Percentiles rank a stretch among this genome's conserved stretches.
Evolutionary conservation across 164 flowering plant genomes (phyloP).

Genomic region (Piper betle): DNA sequence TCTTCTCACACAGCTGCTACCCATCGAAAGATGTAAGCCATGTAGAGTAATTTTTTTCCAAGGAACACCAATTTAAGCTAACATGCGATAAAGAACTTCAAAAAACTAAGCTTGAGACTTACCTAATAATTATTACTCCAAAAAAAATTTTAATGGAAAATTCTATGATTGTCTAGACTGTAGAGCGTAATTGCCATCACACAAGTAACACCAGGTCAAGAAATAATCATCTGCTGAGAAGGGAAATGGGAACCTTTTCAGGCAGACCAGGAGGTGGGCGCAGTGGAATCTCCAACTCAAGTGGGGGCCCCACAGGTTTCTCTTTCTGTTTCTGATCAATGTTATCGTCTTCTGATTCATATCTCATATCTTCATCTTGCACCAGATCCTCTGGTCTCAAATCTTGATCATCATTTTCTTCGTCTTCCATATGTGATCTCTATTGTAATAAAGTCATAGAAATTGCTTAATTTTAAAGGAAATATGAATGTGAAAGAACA

Average conservation of each 20-base stretch:
- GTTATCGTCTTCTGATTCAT: slow-evolving; percentile 83
- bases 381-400: slow-evolving; percentile 76
- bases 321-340: slow-evolving; percentile 52
- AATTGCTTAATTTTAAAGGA: not conserved
- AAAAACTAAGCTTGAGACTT: no score
- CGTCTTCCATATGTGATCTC: slow-evolving; percentile 75
- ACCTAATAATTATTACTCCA: no score
- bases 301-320: slow-evolving; percentile 88
- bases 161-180: no score
- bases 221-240: not conserved
- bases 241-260: slow-evolving; percentile 35
- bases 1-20: no score
- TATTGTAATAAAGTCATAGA: slow-evolving; percentile 5
- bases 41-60: no score
- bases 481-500: no score
- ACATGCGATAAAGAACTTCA: no score
- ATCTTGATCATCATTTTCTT: slow-evolving; percentile 59
- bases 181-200: no score
- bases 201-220: no score
- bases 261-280: slow-evolving; percentile 76
- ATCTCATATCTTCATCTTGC: slow-evolving; percentile 70
- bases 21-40: no score
- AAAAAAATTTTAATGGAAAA: no score
- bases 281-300: slow-evolving; percentile 81
- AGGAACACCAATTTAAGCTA: no score